Evolutionary conservation across 768 basidiomycete species (phyloP), one percentile per base, ranked within the genome.

Genomic region (Zangia roseola): DNA sequence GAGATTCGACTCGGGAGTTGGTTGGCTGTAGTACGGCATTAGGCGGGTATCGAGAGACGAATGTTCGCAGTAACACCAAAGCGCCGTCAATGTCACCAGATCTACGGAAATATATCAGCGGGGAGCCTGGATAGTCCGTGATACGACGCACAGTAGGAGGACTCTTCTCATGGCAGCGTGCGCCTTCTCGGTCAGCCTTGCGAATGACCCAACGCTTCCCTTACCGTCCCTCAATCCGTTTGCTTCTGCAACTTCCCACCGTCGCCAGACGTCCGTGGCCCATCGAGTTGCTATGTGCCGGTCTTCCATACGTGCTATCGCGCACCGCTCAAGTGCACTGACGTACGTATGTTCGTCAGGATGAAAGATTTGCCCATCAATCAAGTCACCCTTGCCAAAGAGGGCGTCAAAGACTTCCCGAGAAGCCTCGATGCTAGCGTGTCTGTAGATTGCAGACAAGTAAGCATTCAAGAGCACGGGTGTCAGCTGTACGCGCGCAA

Each of bases 401-500:
- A 85, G 50, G 5, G 62, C 65, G 51, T 74, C 64, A 64, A 86
- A 92, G 8, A 76, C 63, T 8, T 74, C 71, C 24, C 70, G 68
- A 3, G 79, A 70, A 2, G 60, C 61, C 23, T 79, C 74, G 35
- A 94, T 68, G 10, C 75, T 60, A 5, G 75, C 67, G 54, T 87
- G 85, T 3, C 68, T 63, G 58, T 87, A 87, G 62, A 84, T 79
- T 1, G 94, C 86, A 12, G 87, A 81, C 42, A 97, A 71, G 61
- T 91, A 97, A 3, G 92, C 80, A 56, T 87, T 90, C 54, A 94
- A 58, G 6, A 97, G 76, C 2, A 78, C 74, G 0, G 89, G 57
- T 0, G 82, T 80, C 43, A 87, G 59, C 6, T 65, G 40, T 28
- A 94, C 88, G 45, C 74, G 56, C 6, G 65, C 62, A 67, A 95